Conservation (phyloP, 306 rosid genomes). For the Rubus parviflorus region DNA sequence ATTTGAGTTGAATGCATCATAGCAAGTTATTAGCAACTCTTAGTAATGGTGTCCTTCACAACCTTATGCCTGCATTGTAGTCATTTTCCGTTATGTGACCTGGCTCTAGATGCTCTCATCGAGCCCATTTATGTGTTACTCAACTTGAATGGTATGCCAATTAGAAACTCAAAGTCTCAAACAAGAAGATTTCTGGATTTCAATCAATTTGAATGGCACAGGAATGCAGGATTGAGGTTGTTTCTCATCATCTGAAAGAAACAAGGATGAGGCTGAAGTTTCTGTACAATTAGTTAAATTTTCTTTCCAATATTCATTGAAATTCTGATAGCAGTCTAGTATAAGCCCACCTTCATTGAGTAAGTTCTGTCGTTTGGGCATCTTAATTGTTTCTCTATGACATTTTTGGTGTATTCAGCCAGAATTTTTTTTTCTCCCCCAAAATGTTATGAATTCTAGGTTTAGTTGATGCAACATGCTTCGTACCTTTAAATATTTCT, state of each 20-base stretch:
- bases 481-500: background rate
- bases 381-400: background rate
- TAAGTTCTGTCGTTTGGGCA: background rate
- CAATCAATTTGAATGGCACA: background rate
- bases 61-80: background rate
- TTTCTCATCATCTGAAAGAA: background rate
- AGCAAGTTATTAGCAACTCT: background rate
- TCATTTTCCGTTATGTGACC: no score
- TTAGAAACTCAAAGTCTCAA: no score
- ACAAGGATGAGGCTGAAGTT: background rate
- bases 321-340: background rate
- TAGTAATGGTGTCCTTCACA: background rate
- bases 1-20: constrained; percentile 1
- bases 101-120: no score
- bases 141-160: no score
- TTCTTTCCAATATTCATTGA: background rate
- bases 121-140: no score
- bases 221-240: background rate
- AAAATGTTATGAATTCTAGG: no score
- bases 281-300: background rate
- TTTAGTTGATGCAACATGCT: background rate
- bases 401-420: background rate
- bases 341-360: background rate
- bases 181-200: background rate
- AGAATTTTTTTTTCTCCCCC: background rate